Conservation (phyloP, 1,284 basidiomycete species). For the Meira nashicola region DNA sequence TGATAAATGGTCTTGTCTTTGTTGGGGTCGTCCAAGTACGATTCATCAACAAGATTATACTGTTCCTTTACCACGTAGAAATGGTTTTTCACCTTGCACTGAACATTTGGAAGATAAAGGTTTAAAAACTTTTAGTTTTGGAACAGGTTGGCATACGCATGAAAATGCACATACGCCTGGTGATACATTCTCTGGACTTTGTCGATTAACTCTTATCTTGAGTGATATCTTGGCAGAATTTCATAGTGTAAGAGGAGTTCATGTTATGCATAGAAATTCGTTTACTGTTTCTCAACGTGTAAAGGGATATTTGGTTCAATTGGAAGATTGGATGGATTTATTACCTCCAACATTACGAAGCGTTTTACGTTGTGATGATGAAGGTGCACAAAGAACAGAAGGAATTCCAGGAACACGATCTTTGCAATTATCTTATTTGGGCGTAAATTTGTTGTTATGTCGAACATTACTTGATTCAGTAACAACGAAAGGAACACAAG, state of each 20-base stretch:
- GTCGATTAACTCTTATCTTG: constrained; percentile 8
- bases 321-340: constrained; percentile 14
- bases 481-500: constrained; percentile 10
- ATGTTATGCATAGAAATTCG: background rate
- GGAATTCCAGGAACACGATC: constrained; percentile 8
- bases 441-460: constrained; percentile 13
- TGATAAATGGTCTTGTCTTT: constrained; percentile 17
- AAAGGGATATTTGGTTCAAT: constrained; percentile 5
- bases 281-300: constrained; percentile 13
- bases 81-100: constrained; percentile 9
- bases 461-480: constrained; percentile 11
- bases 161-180: constrained; percentile 12
- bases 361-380: constrained; percentile 1
- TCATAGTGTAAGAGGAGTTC: constrained; percentile 4
- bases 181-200: constrained; percentile 15
- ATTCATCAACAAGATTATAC: constrained; percentile 10
- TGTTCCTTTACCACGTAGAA: constrained; percentile 12
- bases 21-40: constrained; percentile 12
- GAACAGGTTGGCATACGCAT: background rate
- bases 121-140: background rate
- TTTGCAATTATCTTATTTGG: constrained; percentile 15
- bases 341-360: constrained; percentile 6
- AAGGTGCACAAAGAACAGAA: background rate
- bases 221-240: constrained; percentile 11
- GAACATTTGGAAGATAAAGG: constrained; percentile 12